A percentile compares a stretch with the other conserved stretches of the same genome.
These are phyloP conservation scores for Nothophaeocryptopus gaeumannii DNA, from an alignment of 2,329 filamentous ascomycete species.

Conservation along the genomic window DNA sequence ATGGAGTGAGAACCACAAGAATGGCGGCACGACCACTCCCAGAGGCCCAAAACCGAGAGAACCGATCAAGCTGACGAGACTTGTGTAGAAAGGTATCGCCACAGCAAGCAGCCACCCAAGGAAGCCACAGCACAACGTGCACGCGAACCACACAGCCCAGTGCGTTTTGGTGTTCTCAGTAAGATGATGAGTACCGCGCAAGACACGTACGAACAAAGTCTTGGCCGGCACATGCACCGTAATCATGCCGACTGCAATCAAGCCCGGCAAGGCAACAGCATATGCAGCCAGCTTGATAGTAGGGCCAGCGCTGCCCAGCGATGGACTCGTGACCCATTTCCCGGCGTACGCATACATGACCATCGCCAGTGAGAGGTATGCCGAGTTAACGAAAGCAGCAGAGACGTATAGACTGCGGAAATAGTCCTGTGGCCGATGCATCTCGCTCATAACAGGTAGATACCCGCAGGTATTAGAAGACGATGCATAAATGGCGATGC, in stretches of 20 bases:
- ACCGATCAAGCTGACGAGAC: constrained; percentile 19
- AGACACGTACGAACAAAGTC: constrained; percentile 22
- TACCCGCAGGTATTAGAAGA: constrained; percentile 38
- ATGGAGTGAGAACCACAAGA: constrained; percentile 16
- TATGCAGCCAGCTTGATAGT: constrained; percentile 45
- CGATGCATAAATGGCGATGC: constrained; percentile 33
- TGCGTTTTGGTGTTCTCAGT: constrained; percentile 18
- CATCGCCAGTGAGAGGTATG: constrained; percentile 38
- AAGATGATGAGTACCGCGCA: constrained; percentile 21
- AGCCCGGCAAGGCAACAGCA: constrained; percentile 32
- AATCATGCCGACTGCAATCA: constrained; percentile 22
- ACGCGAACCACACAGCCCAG: constrained; percentile 18
- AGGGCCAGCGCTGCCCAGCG: constrained; percentile 44
- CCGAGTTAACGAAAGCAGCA: constrained; percentile 10
- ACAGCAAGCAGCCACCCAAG: constrained; percentile 17
- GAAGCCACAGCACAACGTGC: constrained; percentile 10
- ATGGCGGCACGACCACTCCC: constrained; percentile 9
- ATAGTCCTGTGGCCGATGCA: constrained; percentile 36
- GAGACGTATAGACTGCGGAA: constrained; percentile 32
- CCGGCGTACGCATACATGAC: constrained; percentile 49
- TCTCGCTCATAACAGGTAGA: constrained; percentile 39
- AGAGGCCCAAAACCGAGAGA: constrained; percentile 14
- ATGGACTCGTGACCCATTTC: constrained; percentile 45
- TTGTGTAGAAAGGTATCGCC: constrained; percentile 18
- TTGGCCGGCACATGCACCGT: constrained; percentile 21